Evolutionary conservation across 768 basidiomycete species (phyloP).

Genomic region (Termitomyces sp.): DNA sequence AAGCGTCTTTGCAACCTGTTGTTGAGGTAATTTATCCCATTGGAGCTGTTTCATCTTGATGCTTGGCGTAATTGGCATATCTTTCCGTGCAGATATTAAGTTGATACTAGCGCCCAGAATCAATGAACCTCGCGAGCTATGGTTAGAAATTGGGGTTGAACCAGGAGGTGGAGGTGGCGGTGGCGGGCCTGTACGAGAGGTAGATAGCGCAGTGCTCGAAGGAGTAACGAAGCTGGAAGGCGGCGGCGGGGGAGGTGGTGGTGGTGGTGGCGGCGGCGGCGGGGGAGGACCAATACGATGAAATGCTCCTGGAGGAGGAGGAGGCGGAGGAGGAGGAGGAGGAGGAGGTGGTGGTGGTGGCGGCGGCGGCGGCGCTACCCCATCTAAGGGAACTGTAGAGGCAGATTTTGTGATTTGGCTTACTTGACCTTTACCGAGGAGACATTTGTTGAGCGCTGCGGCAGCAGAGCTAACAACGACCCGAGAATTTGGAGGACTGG

Average conservation of each 20-base stretch:
- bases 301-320: conserved; percentile 31
- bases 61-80: conserved; percentile 77
- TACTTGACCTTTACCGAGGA: conserved; percentile 46
- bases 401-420: conserved; percentile 35
- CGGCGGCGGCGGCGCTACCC: background rate
- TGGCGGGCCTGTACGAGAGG: conserved; percentile 26
- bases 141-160: conserved; percentile 30
- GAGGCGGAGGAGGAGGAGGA: conserved; percentile 27
- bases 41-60: conserved; percentile 98
- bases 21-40: conserved; percentile 97
- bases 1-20: conserved; percentile 79
- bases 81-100: conserved; percentile 70
- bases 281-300: conserved; percentile 24
- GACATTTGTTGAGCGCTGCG: conserved; percentile 60
- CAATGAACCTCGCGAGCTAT: conserved; percentile 52
- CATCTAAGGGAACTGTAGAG: conserved; percentile 22
- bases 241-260: conserved; percentile 34
- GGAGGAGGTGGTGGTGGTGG: conserved; percentile 14
- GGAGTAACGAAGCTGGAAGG: conserved; percentile 24
- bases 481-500: conserved; percentile 42
- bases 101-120: conserved; percentile 57
- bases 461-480: conserved; percentile 46
- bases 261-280: conserved; percentile 34
- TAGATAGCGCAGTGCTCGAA: conserved; percentile 21
- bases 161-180: conserved; percentile 37